Evolutionary conservation across 2,329 filamentous ascomycete species (phyloP).

Genomic region (Myriangium duriaei): DNA sequence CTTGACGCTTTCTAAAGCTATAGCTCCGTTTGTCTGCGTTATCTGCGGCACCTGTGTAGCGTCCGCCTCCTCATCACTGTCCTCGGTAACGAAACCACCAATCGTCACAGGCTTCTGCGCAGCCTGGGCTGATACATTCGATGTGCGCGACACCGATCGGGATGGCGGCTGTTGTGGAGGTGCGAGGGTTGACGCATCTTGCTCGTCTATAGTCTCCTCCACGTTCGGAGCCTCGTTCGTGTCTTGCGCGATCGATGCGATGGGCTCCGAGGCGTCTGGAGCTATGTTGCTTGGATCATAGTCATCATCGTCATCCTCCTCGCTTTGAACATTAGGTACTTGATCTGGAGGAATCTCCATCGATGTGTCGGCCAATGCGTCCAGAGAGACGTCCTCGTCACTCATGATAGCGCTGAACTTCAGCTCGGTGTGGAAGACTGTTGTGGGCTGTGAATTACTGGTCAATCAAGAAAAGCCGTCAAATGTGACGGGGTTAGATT

Average conservation of each 20-base stretch:
- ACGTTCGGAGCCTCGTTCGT: slow-evolving; percentile 8
- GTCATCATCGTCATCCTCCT: slow-evolving; percentile 26
- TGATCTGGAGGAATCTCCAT: slow-evolving; percentile 24
- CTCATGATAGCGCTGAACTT: no score
- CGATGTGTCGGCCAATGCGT: slow-evolving; percentile 34
- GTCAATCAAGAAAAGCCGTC: no score
- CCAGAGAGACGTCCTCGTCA: slow-evolving; percentile 41
- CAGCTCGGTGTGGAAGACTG: no score
- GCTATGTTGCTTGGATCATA: slow-evolving; percentile 22
- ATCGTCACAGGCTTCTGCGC: slow-evolving; percentile 39
- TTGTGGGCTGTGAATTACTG: no score
- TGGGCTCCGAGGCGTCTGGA: neutral
- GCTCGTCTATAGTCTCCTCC: neutral
- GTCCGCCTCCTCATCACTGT: slow-evolving; percentile 46
- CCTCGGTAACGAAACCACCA: slow-evolving; percentile 51
- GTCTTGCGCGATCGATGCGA: neutral
- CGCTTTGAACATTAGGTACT: slow-evolving; percentile 34
- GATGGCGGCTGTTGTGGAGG: slow-evolving; percentile 35
- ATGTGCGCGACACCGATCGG: slow-evolving; percentile 27
- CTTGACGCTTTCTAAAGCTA: slow-evolving; percentile 11
- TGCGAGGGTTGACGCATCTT: slow-evolving; percentile 8
- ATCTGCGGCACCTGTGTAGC: slow-evolving; percentile 10
- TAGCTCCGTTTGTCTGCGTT: slow-evolving; percentile 8
- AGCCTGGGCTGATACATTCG: slow-evolving; percentile 16
- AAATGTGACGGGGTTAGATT: no score